phyloP scores from a whole-genome alignment of 2,329 filamentous ascomycete genomes.

The Aspergillus uvarum region DNA sequence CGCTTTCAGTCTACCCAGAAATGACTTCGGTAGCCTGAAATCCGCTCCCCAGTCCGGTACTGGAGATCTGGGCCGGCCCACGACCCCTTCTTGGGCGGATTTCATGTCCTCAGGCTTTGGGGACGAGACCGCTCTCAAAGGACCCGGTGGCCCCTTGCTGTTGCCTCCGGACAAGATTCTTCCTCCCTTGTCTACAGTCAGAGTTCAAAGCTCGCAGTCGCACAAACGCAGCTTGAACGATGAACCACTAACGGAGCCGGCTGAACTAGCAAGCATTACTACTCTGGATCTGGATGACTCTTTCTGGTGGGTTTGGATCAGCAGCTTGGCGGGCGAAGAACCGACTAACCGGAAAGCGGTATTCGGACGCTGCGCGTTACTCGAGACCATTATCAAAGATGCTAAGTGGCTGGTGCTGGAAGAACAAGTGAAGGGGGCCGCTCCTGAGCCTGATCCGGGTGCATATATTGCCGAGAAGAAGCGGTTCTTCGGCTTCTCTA shows the following conservation, averaged over 20 bases:
- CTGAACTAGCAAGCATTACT: constrained; percentile 89
- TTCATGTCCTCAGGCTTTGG: constrained; percentile 92
- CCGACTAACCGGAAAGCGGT: constrained; percentile 81
- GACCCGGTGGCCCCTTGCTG: constrained; percentile 63
- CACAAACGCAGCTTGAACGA: constrained; percentile 71
- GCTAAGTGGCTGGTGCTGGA: constrained; percentile 94
- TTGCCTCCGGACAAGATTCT: constrained; percentile 90
- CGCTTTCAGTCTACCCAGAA: constrained; percentile 30
- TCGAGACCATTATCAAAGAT: constrained; percentile 79
- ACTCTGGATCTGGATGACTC: constrained; percentile 85
- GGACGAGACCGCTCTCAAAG: constrained; percentile 67
- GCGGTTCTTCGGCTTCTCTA: constrained; percentile 78
- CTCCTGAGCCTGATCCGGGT: constrained; percentile 76
- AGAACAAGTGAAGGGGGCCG: constrained; percentile 92
- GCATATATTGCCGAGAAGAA: constrained; percentile 97
- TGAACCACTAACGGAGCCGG: constrained; percentile 73
- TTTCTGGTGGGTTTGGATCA: constrained; percentile 99
- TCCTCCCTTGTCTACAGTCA: constrained; percentile 70
- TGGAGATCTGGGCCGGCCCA: constrained; percentile 73
- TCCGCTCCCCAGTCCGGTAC: constrained; percentile 66
- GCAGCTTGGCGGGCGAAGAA: constrained; percentile 88
- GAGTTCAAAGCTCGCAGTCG: constrained; percentile 84
- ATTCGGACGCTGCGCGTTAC: constrained; percentile 87
- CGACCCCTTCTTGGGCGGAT: constrained; percentile 96
- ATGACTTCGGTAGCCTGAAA: constrained; percentile 55